phyloP scores from a whole-genome alignment of 768 basidiomycete genomes.

The Auriscalpium vulgare region DNA sequence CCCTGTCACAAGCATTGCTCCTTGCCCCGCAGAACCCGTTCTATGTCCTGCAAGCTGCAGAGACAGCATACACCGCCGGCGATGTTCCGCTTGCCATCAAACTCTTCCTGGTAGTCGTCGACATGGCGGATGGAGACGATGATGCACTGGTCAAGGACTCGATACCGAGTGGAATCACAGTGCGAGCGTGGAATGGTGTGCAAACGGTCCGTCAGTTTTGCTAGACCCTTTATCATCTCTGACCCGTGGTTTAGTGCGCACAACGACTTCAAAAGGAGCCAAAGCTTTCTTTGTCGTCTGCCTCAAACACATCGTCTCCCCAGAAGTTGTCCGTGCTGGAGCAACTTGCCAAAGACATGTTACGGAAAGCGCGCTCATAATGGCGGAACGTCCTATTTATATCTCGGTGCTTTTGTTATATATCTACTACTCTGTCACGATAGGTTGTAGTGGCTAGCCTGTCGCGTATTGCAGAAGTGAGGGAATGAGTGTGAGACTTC shows the following conservation, averaged over 20 bases:
- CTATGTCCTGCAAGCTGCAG: conserved; percentile 75
- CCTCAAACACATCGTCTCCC: neutral
- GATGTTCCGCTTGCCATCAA: conserved; percentile 73
- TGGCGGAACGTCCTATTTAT: too few relatives aligned
- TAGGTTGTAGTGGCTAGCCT: too few relatives aligned
- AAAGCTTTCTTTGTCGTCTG: neutral
- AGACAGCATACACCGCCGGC: conserved; percentile 75
- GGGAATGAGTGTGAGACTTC: too few relatives aligned
- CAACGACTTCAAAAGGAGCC: neutral
- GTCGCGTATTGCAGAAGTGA: too few relatives aligned
- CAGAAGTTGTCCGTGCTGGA: neutral
- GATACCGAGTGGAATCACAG: conserved; percentile 40
- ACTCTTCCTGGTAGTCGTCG: conserved; percentile 69
- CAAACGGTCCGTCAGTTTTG: conserved; percentile 49
- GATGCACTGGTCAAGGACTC: conserved; percentile 42
- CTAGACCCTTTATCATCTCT: neutral
- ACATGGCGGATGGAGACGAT: conserved; percentile 64
- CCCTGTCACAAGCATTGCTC: conserved; percentile 74
- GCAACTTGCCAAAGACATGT: conserved; percentile 1
- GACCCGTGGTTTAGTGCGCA: neutral
- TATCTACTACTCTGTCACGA: too few relatives aligned
- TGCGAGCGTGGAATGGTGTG: conserved; percentile 79
- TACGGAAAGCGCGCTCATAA: neutral
- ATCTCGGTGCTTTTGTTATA: too few relatives aligned
- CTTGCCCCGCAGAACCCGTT: conserved; percentile 84